Conservation (phyloP, 2,329 filamentous ascomycete genomes). For the Hirsutella rhossiliensis region DNA sequence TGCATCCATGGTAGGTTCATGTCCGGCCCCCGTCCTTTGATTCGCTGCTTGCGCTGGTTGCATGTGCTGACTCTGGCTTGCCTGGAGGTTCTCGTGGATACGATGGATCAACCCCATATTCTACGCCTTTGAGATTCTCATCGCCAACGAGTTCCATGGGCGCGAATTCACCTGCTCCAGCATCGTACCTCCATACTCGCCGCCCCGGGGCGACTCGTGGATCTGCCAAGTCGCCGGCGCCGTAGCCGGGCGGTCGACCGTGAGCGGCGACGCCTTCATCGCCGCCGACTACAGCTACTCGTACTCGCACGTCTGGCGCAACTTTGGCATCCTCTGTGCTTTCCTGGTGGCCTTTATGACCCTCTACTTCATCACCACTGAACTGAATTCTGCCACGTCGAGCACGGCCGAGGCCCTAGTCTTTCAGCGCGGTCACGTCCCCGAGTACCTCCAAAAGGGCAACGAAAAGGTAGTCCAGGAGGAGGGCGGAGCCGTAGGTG, state of each 20-base stretch:
- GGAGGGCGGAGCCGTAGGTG: constrained; percentile 14
- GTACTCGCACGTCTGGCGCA: constrained; percentile 50
- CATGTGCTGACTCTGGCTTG: not conserved
- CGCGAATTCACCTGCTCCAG: constrained; percentile 42
- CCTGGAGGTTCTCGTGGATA: constrained; percentile 53
- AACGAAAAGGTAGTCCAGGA: constrained; percentile 16
- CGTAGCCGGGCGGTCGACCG: constrained; percentile 35
- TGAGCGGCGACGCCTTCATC: constrained; percentile 52
- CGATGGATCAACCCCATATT: constrained; percentile 62
- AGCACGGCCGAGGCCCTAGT: constrained; percentile 60
- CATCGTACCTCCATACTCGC: constrained; percentile 34
- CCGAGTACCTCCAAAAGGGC: constrained; percentile 23
- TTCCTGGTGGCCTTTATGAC: constrained; percentile 52
- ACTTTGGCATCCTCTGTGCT: constrained; percentile 56
- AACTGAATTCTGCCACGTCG: constrained; percentile 50
- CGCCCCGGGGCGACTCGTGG: constrained; percentile 30
- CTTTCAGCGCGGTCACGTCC: constrained; percentile 45
- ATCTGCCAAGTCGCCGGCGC: constrained; percentile 43
- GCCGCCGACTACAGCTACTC: constrained; percentile 41
- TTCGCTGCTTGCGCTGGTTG: no score
- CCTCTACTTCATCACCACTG: constrained; percentile 50
- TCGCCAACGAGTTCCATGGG: constrained; percentile 60
- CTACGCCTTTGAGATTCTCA: constrained; percentile 62
- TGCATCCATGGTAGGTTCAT: constrained; percentile 50
- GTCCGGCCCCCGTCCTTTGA: not conserved